Percentiles rank a stretch among this genome's conserved stretches.
Evolutionary conservation across 176 grass and related monocot species (phyloP).

Genomic region (Oryza australiensis): DNA sequence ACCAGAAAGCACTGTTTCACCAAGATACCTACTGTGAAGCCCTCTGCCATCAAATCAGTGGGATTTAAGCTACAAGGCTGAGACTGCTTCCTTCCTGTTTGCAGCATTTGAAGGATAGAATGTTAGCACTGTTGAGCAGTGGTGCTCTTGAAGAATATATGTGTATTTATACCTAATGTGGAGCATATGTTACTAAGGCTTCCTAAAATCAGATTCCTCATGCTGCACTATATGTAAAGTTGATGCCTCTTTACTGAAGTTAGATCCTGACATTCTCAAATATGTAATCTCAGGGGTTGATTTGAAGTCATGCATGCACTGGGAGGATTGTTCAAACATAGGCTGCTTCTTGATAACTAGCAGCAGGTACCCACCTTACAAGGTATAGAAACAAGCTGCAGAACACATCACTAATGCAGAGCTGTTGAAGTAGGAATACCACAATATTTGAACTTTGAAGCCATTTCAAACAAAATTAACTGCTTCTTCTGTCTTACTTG

Average conservation of each 20-base stretch:
- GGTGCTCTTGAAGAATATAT: conserved; percentile 24
- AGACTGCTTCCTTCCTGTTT: conserved; percentile 12
- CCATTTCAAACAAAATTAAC: conserved; percentile 50
- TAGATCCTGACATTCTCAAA: conserved; percentile 17
- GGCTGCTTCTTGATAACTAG: conserved; percentile 24
- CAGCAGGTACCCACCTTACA: conserved; percentile 10
- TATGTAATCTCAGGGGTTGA: conserved; percentile 33
- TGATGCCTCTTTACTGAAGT: conserved; percentile 5
- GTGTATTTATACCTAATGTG: conserved; percentile 19
- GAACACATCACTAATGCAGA: not conserved
- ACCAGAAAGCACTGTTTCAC: conserved; percentile 14
- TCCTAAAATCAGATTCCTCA: conserved; percentile 41
- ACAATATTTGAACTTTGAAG: conserved; percentile 27
- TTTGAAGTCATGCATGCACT: conserved; percentile 19
- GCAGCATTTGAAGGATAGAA: conserved; percentile 28
- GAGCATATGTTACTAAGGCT: conserved; percentile 18
- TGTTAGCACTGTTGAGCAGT: conserved; percentile 20
- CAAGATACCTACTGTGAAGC: conserved; percentile 9
- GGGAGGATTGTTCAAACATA: conserved; percentile 29
- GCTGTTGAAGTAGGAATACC: conserved; percentile 1
- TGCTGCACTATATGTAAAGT: conserved; percentile 12
- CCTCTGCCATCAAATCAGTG: conserved; percentile 11
- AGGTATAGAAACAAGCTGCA: not conserved
- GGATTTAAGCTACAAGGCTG: conserved; percentile 30
- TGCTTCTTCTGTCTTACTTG: conserved; percentile 31